A percentile compares a stretch with the other conserved stretches of the same genome.
phyloP scores from a whole-genome alignment of 2,329 filamentous ascomycete species.

The Microdochium nivale region DNA sequence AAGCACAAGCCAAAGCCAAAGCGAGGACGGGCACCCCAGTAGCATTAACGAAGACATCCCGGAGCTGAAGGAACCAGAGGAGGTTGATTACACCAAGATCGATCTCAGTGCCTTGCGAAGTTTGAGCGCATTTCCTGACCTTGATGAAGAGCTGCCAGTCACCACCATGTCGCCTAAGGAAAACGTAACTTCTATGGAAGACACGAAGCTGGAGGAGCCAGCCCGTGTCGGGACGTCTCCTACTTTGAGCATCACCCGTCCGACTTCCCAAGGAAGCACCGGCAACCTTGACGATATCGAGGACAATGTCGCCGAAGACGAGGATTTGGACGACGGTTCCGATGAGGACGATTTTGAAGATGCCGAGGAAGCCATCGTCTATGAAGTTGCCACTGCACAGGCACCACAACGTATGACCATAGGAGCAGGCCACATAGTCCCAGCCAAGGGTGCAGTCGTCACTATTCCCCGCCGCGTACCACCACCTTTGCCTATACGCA shows the following conservation, averaged over 20 bases:
- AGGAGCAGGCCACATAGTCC: slow-evolving; percentile 56
- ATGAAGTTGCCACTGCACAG: slow-evolving; percentile 52
- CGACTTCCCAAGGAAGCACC: neutral
- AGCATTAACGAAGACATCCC: slow-evolving; percentile 31
- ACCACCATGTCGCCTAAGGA: neutral
- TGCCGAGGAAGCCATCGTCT: slow-evolving; percentile 57
- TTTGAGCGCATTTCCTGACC: slow-evolving; percentile 31
- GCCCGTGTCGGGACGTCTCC: slow-evolving; percentile 5
- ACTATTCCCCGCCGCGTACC: slow-evolving; percentile 75
- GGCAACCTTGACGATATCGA: slow-evolving; percentile 15
- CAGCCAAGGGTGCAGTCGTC: slow-evolving; percentile 69
- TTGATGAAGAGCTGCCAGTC: slow-evolving; percentile 17
- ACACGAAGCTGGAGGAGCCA: slow-evolving; percentile 11
- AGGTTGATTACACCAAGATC: slow-evolving; percentile 52
- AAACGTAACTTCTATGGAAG: neutral
- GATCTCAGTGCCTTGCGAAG: slow-evolving; percentile 41
- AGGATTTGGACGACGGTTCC: slow-evolving; percentile 38
- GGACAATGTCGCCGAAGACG: slow-evolving; percentile 32
- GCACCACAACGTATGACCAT: slow-evolving; percentile 50
- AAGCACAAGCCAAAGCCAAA: slow-evolving; percentile 44
- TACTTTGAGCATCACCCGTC: neutral
- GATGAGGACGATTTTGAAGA: slow-evolving; percentile 39
- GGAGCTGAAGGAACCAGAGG: slow-evolving; percentile 31
- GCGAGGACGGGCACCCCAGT: slow-evolving; percentile 39
- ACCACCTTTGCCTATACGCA: slow-evolving; percentile 70